Percentiles rank a stretch among this genome's conserved stretches.
These are phyloP conservation scores for Beauveria medogensis DNA, from an alignment of 2,329 filamentous ascomycete species.

Conservation along the genomic window DNA sequence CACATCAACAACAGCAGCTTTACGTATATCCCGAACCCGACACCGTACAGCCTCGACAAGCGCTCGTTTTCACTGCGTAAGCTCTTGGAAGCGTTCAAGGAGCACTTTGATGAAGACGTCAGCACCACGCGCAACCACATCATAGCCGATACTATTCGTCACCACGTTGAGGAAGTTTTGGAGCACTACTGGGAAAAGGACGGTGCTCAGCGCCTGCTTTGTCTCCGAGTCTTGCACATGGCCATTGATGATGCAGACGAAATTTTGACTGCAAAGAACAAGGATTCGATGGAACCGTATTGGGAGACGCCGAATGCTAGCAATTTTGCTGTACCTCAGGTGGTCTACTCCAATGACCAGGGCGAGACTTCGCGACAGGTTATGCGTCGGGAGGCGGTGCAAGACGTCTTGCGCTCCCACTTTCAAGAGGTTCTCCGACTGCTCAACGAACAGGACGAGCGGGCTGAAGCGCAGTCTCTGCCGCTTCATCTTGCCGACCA, in stretches of 20 bases:
- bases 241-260: conserved; percentile 34
- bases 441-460: conserved; percentile 33
- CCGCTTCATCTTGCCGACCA: conserved; percentile 1
- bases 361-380: conserved; percentile 16
- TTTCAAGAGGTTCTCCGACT: conserved; percentile 40
- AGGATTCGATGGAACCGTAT: conserved; percentile 4
- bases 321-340: not conserved
- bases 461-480: conserved; percentile 18
- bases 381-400: conserved; percentile 29
- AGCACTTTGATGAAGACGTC: conserved; percentile 20
- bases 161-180: conserved; percentile 20
- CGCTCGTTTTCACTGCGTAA: conserved; percentile 36
- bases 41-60: conserved; percentile 45
- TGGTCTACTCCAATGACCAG: not conserved
- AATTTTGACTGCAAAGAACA: conserved; percentile 30
- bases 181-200: conserved; percentile 17
- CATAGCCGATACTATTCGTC: conserved; percentile 19
- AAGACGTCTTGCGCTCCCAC: conserved; percentile 40
- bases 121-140: conserved; percentile 14
- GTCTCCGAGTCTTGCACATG: conserved; percentile 31
- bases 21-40: conserved; percentile 50
- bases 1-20: conserved; percentile 42
- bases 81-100: conserved; percentile 32
- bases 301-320: not conserved
- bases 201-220: conserved; percentile 21